Conservation (phyloP, 108 stramenopile genomes). For the Nannochloropsis gaditana region DNA sequence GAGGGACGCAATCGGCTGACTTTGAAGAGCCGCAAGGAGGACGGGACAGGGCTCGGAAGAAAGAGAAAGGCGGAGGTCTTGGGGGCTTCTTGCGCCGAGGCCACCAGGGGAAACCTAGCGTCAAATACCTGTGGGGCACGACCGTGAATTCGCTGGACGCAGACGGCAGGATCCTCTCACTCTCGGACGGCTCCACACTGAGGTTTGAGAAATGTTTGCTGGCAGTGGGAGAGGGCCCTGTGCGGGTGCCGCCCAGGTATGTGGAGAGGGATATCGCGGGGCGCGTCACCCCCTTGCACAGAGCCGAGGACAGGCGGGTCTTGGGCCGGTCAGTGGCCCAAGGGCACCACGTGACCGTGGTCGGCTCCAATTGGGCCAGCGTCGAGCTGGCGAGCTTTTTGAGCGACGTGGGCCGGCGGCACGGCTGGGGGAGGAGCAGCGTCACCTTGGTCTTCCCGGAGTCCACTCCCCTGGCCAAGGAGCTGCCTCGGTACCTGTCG, state of each 20-base stretch:
- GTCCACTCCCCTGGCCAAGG: slow-evolving; percentile 33
- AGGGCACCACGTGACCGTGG: slow-evolving; percentile 31
- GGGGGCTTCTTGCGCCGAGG: slow-evolving; percentile 24
- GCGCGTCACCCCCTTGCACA: slow-evolving; percentile 9
- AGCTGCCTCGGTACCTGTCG: slow-evolving; percentile 37
- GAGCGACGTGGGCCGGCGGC: slow-evolving; percentile 12
- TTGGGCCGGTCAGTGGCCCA: slow-evolving; percentile 24
- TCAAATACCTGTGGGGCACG: background rate
- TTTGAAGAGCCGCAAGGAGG: background rate
- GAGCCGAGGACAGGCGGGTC: slow-evolving; percentile 21
- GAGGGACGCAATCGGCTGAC: background rate
- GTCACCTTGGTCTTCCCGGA: slow-evolving; percentile 34
- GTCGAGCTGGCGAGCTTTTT: slow-evolving; percentile 40
- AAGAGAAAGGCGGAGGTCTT: background rate
- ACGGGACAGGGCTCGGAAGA: background rate
- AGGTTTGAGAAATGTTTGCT: slow-evolving; percentile 30
- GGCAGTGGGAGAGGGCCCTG: slow-evolving; percentile 30
- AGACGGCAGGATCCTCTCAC: background rate
- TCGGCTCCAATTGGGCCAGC: slow-evolving; percentile 36
- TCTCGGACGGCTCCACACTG: background rate
- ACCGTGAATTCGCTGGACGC: background rate
- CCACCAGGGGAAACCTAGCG: background rate
- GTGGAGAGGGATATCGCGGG: slow-evolving; percentile 25
- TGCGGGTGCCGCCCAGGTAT: slow-evolving; percentile 28
- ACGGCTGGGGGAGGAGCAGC: background rate